Base-by-base conservation (phyloP, 129 eudicot genomes). In the Rutidosis leptorrhynchoides region DNA sequence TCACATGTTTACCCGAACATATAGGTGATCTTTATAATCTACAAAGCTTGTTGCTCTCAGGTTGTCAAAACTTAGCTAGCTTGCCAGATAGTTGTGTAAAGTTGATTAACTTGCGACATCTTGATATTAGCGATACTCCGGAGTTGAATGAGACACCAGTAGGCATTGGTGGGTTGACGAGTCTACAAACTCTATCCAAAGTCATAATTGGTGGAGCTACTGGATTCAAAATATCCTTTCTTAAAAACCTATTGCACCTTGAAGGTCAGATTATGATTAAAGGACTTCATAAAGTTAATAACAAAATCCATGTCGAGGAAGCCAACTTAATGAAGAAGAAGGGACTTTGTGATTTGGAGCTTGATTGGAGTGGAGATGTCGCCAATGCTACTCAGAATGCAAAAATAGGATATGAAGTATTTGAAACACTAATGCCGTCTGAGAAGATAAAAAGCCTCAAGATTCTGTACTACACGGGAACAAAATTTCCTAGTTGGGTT, bases 131-230 rank as follows among this genome's bases (percentile, higher is more conserved):
- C 17, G 8, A 67, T 20, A 83, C 88, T n/a, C 70, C 58, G 22
- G 43, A 67, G 14, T 61, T 80, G 42, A 69, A 60, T 21, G 80
- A 68, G 55, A 35, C 78, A 69, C 82, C 90, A 0, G 65, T 21
- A 5, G 82, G 78, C 32, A 68, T 81, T 27, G 78, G 78, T 56
- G 58, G 61, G 27, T 43, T 85, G 64, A 72, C 64, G 2, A 63
- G 67, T 37, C 73, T 81, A 51, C 78, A 61, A 46, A 79, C 83
- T 17, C 67, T 85, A 42, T 57, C 49, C n/a, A 43, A 43, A 43
- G 49, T 43, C n/a, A 5, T 43, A 3, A 43, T 12, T 43, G 49
- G 49, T 1, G 49, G n/a, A 43, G 49, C 49, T 12, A 5, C 11
- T 12, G 49, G 15, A n/a, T 43, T 43, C 3, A 43, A 43, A 12